Evolutionary conservation across 768 basidiomycete genomes (phyloP).

Genomic region (Gautieria morchelliformis): DNA sequence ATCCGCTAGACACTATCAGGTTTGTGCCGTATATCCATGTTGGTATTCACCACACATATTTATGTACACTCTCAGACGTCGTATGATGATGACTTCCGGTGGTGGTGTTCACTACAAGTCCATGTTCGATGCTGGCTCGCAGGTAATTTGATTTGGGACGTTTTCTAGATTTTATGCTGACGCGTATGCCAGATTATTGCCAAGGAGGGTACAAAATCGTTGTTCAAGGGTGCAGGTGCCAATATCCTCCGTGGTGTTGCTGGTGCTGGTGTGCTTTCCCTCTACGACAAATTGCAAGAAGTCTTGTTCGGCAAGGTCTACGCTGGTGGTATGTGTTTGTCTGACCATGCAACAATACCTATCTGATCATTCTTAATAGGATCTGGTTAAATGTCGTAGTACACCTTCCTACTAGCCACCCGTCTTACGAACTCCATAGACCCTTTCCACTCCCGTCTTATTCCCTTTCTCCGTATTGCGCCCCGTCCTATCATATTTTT

Average conservation of each 20-base stretch:
- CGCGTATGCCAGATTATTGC: constrained; percentile 50
- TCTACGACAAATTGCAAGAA: constrained; percentile 98
- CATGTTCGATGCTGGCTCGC: constrained; percentile 93
- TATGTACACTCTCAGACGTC: constrained; percentile 63
- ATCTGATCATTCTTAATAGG: constrained; percentile 15
- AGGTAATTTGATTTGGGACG: constrained; percentile 25
- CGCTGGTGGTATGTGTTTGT: constrained; percentile 65
- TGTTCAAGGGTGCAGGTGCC: constrained; percentile 99
- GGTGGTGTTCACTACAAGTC: constrained; percentile 95
- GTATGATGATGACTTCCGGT: constrained; percentile 99
- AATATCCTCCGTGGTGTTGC: constrained; percentile 89
- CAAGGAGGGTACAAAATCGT: constrained; percentile 91
- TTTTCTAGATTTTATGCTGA: background rate
- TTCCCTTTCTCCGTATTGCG: constrained; percentile 22
- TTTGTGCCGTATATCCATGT: constrained; percentile 22
- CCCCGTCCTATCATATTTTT: background rate
- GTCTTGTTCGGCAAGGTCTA: constrained; percentile 98
- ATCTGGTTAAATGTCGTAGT: constrained; percentile 30
- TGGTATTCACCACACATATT: constrained; percentile 2
- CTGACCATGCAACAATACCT: background rate
- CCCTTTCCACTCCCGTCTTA: constrained; percentile 6
- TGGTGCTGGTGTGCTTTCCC: constrained; percentile 97
- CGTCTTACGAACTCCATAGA: constrained; percentile 12
- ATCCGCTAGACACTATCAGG: constrained; percentile 89
- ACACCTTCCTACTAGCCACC: constrained; percentile 11